These are phyloP conservation scores for Phytophthora pini DNA, from an alignment of 352 stramenopile genomes.

Conservation along the genomic window DNA sequence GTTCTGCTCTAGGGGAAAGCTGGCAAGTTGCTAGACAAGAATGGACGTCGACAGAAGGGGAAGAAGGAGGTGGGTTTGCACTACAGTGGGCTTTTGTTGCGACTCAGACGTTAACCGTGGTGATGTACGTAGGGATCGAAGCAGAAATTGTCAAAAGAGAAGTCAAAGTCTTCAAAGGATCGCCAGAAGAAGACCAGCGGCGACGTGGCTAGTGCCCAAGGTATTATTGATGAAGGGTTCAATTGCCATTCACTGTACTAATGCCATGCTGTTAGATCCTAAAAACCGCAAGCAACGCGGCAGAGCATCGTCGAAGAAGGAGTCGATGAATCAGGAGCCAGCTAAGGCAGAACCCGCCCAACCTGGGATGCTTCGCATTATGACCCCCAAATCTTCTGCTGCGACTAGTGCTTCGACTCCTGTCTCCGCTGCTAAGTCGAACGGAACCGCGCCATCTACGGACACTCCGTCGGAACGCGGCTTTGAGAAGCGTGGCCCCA, in stretches of 20 bases:
- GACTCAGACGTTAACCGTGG: constrained; percentile 2
- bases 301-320: constrained; percentile 39
- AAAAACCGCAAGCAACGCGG: constrained; percentile 57
- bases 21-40: constrained; percentile 48
- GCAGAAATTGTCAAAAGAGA: constrained; percentile 48
- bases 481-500: constrained; percentile 31
- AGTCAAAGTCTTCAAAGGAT: constrained; percentile 44
- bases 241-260: neutral
- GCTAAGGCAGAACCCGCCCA: constrained; percentile 37
- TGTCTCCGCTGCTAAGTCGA: constrained; percentile 6
- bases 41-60: constrained; percentile 41
- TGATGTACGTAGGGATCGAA: constrained; percentile 24
- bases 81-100: neutral
- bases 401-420: constrained; percentile 7
- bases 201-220: constrained; percentile 26
- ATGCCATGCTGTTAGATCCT: constrained; percentile 11
- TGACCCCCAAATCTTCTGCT: constrained; percentile 44
- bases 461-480: constrained; percentile 20
- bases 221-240: constrained; percentile 4
- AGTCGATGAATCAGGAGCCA: constrained; percentile 38
- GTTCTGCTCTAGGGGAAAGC: constrained; percentile 43
- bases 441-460: constrained; percentile 13
- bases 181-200: constrained; percentile 38
- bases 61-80: constrained; percentile 53
- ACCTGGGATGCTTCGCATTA: constrained; percentile 62